These are phyloP conservation scores for Cystobasidium pallidum DNA, from an alignment of 1,284 basidiomycete species.

Conservation along the genomic window DNA sequence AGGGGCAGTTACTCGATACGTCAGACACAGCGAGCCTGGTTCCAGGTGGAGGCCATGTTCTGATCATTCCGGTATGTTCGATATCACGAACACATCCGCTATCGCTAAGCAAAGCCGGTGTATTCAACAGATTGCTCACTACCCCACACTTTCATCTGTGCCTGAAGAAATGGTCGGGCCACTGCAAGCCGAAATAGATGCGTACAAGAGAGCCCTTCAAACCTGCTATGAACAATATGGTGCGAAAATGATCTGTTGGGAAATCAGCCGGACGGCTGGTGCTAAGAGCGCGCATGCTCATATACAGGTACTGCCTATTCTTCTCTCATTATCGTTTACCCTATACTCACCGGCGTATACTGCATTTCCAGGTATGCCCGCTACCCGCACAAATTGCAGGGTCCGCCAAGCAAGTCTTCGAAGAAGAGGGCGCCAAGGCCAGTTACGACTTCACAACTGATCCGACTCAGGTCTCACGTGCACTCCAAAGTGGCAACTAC, in stretches of 20 bases:
- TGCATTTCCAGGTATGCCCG: slow-evolving; percentile 69
- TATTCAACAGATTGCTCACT: slow-evolving; percentile 59
- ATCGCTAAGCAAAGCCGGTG: not conserved
- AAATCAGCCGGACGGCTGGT: slow-evolving; percentile 71
- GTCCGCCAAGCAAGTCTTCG: slow-evolving; percentile 71
- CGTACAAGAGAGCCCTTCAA: slow-evolving; percentile 76
- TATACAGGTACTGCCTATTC: slow-evolving; percentile 58
- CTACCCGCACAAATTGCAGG: slow-evolving; percentile 68
- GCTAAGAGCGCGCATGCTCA: slow-evolving; percentile 92
- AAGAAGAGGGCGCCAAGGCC: slow-evolving; percentile 65
- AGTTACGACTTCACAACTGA: slow-evolving; percentile 60
- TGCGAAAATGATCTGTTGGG: slow-evolving; percentile 75
- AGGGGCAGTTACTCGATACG: slow-evolving; percentile 87
- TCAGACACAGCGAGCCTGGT: slow-evolving; percentile 61
- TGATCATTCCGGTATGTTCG: slow-evolving; percentile 62
- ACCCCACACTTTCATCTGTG: slow-evolving; percentile 67
- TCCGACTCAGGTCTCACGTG: slow-evolving; percentile 32
- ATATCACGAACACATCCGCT: slow-evolving; percentile 67
- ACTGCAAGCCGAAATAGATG: slow-evolving; percentile 77
- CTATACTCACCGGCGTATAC: not conserved
- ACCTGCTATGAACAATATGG: slow-evolving; percentile 72
- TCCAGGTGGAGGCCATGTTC: slow-evolving; percentile 89
- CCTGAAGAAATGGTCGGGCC: slow-evolving; percentile 73
- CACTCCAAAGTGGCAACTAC: slow-evolving; percentile 50
- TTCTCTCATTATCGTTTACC: not conserved